Conservation (phyloP, 2,329 filamentous ascomycete genomes). For the Penicillium sp. region DNA sequence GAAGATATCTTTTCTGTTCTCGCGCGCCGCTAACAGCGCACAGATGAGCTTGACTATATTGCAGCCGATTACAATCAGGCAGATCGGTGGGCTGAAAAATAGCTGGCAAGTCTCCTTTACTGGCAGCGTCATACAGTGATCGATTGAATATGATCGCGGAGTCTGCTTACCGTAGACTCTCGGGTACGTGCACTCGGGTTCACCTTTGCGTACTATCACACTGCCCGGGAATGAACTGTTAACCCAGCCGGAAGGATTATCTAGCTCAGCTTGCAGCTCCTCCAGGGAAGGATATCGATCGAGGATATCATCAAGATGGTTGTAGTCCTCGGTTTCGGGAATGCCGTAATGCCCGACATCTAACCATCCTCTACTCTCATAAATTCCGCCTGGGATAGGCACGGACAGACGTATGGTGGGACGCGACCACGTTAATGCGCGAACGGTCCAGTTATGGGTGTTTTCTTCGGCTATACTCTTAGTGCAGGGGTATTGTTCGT, state of each 20-base stretch:
- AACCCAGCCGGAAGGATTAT: background rate
- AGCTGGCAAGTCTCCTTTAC: background rate
- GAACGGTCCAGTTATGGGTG: background rate
- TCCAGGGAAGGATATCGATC: background rate
- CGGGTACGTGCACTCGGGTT: background rate
- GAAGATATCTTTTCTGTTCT: background rate
- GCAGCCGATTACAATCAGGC: background rate
- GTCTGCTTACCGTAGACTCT: background rate
- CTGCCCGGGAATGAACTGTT: background rate
- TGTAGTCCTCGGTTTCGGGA: background rate
- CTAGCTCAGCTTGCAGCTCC: background rate
- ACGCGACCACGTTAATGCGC: background rate
- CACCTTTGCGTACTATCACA: background rate
- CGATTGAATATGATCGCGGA: background rate
- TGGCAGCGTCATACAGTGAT: background rate
- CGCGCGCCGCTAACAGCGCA: background rate
- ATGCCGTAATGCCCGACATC: background rate
- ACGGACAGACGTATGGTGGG: background rate
- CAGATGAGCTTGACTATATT: background rate
- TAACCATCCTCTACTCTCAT: background rate
- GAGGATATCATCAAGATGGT: background rate
- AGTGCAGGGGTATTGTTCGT: background rate
- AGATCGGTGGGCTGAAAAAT: background rate
- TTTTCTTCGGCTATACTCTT: background rate
- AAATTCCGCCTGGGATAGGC: background rate